Percentiles rank a stretch among this genome's conserved stretches.
phyloP scores from a whole-genome alignment of 176 grass and related monocot genomes.

The Ampelocalamus luodianensis region DNA sequence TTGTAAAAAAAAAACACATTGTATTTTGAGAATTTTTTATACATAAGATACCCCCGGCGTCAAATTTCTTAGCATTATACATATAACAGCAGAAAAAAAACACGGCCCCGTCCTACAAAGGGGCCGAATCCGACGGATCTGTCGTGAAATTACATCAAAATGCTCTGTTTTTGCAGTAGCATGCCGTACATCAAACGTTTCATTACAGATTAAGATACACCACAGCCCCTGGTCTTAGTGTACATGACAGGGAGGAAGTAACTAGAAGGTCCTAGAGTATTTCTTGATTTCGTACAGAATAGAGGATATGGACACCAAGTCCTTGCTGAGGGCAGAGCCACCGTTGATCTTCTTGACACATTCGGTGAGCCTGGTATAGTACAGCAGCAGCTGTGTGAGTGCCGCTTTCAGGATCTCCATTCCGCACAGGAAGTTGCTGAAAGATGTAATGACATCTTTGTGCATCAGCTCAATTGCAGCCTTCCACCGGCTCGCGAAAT shows the following conservation, averaged over 20 bases:
- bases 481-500: conserved; percentile 86
- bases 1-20: conserved; percentile 13
- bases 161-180: conserved; percentile 21
- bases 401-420: conserved; percentile 97
- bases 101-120: not conserved
- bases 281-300: conserved; percentile 98
- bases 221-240: conserved; percentile 28
- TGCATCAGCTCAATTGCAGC: conserved; percentile 97
- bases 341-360: conserved; percentile 76
- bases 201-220: conserved; percentile 43
- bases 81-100: not conserved
- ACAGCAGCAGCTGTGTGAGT: conserved; percentile 81
- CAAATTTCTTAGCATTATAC: not conserved
- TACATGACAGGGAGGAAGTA: conserved; percentile 42
- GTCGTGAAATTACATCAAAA: conserved; percentile 26
- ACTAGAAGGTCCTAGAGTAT: conserved; percentile 92
- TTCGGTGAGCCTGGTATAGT: conserved; percentile 90
- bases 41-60: not conserved
- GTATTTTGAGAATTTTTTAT: not conserved
- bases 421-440: conserved; percentile 93
- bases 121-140: not conserved
- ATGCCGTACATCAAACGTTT: not conserved
- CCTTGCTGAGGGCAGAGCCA: conserved; percentile 79
- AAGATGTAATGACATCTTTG: conserved; percentile 96
- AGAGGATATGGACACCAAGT: conserved; percentile 93